Percentiles rank a stretch among this genome's conserved stretches.
Conservation (phyloP, 2,329 filamentous ascomycete species). For the Aciculosporium take region DNA sequence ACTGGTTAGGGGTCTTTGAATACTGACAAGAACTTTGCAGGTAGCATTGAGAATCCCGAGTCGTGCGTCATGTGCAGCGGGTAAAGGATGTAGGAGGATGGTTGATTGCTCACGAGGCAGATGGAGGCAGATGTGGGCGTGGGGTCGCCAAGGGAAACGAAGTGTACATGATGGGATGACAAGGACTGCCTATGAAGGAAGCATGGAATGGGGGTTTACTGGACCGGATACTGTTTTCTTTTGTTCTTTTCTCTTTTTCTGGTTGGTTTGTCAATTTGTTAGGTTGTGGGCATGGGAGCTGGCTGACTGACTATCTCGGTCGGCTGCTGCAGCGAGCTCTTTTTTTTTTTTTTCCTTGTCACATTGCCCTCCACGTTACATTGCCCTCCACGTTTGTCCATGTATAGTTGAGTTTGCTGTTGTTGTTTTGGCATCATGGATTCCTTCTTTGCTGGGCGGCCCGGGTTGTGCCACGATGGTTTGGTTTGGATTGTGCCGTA, state of each 20-base stretch:
- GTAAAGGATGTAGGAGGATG: slow-evolving; percentile 30
- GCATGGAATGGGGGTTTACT: slow-evolving; percentile 10
- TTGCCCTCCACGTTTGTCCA: too few species aligned
- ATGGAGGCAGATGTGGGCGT: neutral
- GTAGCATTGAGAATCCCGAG: slow-evolving; percentile 95
- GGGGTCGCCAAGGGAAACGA: neutral
- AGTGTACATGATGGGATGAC: slow-evolving; percentile 17
- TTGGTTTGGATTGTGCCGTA: too few species aligned
- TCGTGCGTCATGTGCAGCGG: slow-evolving; percentile 95
- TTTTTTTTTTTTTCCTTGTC: neutral
- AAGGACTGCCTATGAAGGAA: slow-evolving; percentile 17
- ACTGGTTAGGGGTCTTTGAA: neutral
- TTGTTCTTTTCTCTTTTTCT: slow-evolving; percentile 14
- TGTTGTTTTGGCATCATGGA: too few species aligned
- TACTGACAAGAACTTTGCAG: slow-evolving; percentile 23
- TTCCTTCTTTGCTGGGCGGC: too few species aligned
- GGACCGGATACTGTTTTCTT: neutral
- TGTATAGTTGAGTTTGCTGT: neutral
- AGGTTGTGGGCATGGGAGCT: slow-evolving; percentile 2
- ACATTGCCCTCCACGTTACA: too few species aligned
- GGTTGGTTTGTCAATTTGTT: too few species aligned
- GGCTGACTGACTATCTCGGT: neutral
- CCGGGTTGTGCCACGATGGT: too few species aligned
- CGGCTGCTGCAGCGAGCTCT: neutral
- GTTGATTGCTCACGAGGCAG: slow-evolving; percentile 3